Evolutionary conservation across 495 filamentous ascomycete genomes (phyloP).

Genomic region (Trichoderma asperelloides): DNA sequence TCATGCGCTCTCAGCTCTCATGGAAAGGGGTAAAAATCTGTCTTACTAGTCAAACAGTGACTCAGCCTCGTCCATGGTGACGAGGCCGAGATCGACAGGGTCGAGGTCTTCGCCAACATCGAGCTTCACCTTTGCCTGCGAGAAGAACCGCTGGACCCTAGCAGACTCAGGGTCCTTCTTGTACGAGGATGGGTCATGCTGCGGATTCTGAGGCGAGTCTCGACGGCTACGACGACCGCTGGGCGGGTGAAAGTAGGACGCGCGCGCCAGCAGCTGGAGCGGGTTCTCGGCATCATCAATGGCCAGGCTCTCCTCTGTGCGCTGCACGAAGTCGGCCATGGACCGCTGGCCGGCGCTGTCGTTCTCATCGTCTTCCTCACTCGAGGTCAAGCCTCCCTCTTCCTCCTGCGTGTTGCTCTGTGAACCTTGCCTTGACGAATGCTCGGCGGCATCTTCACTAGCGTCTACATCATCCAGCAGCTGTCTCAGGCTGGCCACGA

Average conservation of each 20-base stretch:
- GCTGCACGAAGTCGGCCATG: constrained; percentile 24
- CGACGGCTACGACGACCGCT: constrained; percentile 8
- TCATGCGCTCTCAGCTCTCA: no score
- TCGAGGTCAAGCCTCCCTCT: constrained; percentile 5
- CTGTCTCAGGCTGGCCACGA: constrained; percentile 46
- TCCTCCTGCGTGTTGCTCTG: constrained; percentile 14
- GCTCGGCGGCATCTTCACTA: constrained; percentile 11
- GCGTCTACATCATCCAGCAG: constrained; percentile 31
- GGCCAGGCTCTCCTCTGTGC: constrained; percentile 35
- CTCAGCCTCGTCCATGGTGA: constrained; percentile 52
- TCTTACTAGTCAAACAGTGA: constrained; percentile 55
- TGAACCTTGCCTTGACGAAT: constrained; percentile 22
- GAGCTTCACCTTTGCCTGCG: constrained; percentile 47
- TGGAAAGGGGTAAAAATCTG: background rate
- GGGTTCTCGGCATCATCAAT: constrained; percentile 69
- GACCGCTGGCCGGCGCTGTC: constrained; percentile 15
- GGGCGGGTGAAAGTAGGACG: constrained; percentile 54
- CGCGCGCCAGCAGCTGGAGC: constrained; percentile 58
- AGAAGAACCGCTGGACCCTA: constrained; percentile 42
- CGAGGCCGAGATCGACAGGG: constrained; percentile 56
- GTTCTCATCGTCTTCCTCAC: constrained; percentile 18
- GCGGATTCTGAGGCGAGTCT: constrained; percentile 13
- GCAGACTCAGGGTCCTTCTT: background rate
- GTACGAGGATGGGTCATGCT: constrained; percentile 14
- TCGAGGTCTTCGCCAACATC: constrained; percentile 56